Base-by-base conservation (phyloP, 768 basidiomycete species). In the Gloeopeniophorella convolvens region DNA sequence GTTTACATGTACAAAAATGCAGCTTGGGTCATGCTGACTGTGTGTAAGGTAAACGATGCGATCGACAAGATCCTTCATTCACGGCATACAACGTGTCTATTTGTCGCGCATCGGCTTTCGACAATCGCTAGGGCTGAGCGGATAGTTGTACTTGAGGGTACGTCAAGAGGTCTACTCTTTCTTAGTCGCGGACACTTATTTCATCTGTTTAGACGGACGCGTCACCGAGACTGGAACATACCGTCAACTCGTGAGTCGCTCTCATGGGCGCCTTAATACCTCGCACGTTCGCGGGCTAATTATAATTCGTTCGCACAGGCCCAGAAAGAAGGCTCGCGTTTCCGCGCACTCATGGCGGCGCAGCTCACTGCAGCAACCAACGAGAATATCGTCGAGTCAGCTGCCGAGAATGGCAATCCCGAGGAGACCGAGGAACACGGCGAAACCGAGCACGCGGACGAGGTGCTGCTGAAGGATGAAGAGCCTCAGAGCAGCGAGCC, bases 41-140 rank as follows among this genome's bases (percentile, higher is more conserved):
- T 21, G 9, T 27, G 18, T 8, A 54, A 82, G 82, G 87, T 93
- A 30, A 93, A 96, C 62, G 83, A 91, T 58, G 92, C 92, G 4
- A 85, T 96, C 40, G 90, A 91, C 63, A 86, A 84, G 63, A 92
- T 95, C 53, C 70, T 96, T 39, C 75, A 77, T 45, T 80, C 80
- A 36, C 71, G 84, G 37, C 78, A 86, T 54, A 93, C 90, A 28
- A 94, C 91, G 2, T 92, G 91, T 59, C 64, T 93, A 21, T 84
- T 94, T 48, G 90, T 94, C 16, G 92, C 92, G 0, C 92, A 96
- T 67, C 74, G 92, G 42, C 63, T 96, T 46, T 91, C 89, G 20
- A 92, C 92, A 3, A 91, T 96, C 48, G 89, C 92, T 3, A 72
- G 91, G 46, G 90, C 92, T 1, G 90, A 93, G 62, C 75, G 88